Base-by-base conservation (phyloP, 1,284 basidiomycete genomes). In the Cronartium quercuum region DNA sequence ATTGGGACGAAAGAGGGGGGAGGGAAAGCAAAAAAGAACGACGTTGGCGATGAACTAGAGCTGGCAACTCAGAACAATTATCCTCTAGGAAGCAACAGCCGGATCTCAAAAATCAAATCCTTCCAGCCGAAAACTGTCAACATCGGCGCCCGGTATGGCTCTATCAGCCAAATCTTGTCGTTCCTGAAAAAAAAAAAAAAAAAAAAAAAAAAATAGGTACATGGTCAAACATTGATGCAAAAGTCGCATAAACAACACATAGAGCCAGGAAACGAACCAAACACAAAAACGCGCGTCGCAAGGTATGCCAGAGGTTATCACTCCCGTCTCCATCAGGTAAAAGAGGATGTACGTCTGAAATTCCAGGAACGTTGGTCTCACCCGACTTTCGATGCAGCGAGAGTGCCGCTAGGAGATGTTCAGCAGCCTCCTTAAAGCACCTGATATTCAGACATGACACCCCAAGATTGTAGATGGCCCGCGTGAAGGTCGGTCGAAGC, bases 381-480 rank as follows among this genome's bases (percentile, higher is more conserved):
- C 79, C 77, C 77, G 82, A 80, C 68, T 83, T 82, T 13, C 47
- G 55, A 89, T 87, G 95, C 79, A 97, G 84, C 1, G 88, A 87
- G n/a, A 99, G 84, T 0, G 93, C 96, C 75, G 91, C 90, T 69
- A 99, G 85, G 82, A 98, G 90, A 82, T 99, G 96, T 80, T 99
- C 96, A 2, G 92, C 92, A 0, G 96, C 95, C 84, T 99, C 95
- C 80, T 92, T 90, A 82, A 93, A 88, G 6, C 94, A 93, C 21
- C 94, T 94, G 65, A 98, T 94, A 81, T 98, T 98, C 77, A 98
- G 83, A 81, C 94, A 98, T 24, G 94, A 93, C 34, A 98, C 94
- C 44, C 93, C 94, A 42, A 98, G 90, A 80, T 98, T 99, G 82
- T 96, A 98, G 44, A 98, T 94, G 6, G 95, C 96, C 12, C 96